These are phyloP conservation scores for Cyberlindnera petersonii DNA, from an alignment of 805 yeast genomes.

Conservation along the genomic window DNA sequence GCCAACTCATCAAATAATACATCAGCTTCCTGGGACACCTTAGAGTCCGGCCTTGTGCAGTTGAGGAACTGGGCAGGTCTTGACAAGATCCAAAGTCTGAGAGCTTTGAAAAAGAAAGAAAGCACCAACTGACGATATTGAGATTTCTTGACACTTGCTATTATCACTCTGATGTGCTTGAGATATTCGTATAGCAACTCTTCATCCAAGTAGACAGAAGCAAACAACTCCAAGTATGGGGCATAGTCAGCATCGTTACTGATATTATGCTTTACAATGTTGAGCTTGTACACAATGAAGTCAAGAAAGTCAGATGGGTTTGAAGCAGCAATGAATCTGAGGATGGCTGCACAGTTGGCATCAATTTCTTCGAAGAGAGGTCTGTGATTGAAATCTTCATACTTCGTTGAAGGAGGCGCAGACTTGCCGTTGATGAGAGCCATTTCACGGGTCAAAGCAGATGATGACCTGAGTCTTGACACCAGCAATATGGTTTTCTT, in stretches of 20 bases:
- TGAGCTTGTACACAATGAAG: slow-evolving; percentile 31
- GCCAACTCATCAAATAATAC: slow-evolving; percentile 34
- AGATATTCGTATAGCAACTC: slow-evolving; percentile 35
- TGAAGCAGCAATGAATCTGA: slow-evolving; percentile 47
- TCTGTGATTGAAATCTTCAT: slow-evolving; percentile 21
- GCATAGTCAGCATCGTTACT: slow-evolving; percentile 36
- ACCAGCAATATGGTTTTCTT: slow-evolving; percentile 28
- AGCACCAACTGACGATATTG: slow-evolving; percentile 44
- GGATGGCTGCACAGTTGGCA: slow-evolving; percentile 35
- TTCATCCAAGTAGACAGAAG: slow-evolving; percentile 39
- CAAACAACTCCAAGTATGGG: slow-evolving; percentile 44
- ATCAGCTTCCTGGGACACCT: slow-evolving; percentile 29
- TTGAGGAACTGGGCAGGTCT: slow-evolving; percentile 43
- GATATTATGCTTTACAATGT: slow-evolving; percentile 33
- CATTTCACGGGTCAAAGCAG: slow-evolving; percentile 29
- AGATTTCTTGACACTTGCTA: slow-evolving; percentile 37
- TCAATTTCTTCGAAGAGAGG: slow-evolving; percentile 34
- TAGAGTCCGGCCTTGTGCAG: slow-evolving; percentile 21
- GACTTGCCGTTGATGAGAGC: slow-evolving; percentile 29
- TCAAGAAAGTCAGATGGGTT: slow-evolving; percentile 42
- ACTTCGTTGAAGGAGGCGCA: slow-evolving; percentile 14
- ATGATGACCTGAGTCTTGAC: slow-evolving; percentile 32
- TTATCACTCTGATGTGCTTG: slow-evolving; percentile 35
- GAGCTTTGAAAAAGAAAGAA: slow-evolving; percentile 42
- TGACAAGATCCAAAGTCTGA: slow-evolving; percentile 47